Conservation (phyloP, 2,329 filamentous ascomycete genomes). For the Aspergillus quadrilineatus region DNA sequence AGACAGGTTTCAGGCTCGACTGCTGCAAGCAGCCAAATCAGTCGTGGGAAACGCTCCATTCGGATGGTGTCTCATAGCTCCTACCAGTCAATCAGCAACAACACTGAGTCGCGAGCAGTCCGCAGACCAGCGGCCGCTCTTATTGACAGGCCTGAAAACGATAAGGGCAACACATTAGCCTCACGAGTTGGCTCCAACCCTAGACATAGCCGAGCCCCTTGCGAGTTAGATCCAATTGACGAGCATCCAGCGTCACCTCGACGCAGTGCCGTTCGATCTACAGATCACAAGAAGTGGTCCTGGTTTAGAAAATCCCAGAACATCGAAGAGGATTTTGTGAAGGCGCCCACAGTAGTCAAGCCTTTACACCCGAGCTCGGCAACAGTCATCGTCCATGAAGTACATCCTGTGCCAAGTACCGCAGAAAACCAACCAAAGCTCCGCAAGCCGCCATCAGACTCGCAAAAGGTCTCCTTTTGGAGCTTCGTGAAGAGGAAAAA, state of each 20-base stretch:
- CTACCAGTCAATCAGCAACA: constrained; percentile 41
- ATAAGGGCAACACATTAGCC: not conserved
- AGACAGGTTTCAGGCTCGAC: constrained; percentile 9
- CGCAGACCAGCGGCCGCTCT: constrained; percentile 43
- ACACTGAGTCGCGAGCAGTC: constrained; percentile 55
- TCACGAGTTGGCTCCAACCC: constrained; percentile 22
- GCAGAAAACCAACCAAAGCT: constrained; percentile 9
- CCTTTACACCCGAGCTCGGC: constrained; percentile 26
- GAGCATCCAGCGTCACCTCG: constrained; percentile 41
- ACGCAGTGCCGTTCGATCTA: constrained; percentile 20
- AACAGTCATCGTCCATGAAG: constrained; percentile 29
- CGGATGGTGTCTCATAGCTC: constrained; percentile 57
- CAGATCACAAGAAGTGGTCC: constrained; percentile 46
- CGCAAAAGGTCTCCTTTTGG: constrained; percentile 51
- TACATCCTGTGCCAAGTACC: constrained; percentile 17
- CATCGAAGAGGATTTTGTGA: constrained; percentile 25
- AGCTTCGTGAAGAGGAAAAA: constrained; percentile 53
- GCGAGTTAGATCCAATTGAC: constrained; percentile 44
- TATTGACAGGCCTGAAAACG: not conserved
- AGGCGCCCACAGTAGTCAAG: constrained; percentile 24
- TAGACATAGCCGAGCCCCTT: constrained; percentile 27
- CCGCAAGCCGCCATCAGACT: constrained; percentile 18
- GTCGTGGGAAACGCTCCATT: constrained; percentile 48
- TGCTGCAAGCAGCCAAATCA: constrained; percentile 13
- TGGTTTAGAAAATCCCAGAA: constrained; percentile 44